Percentiles rank a stretch among this genome's conserved stretches.
phyloP scores from a whole-genome alignment of 2,329 filamentous ascomycete genomes.

The Aspergillus sp. region DNA sequence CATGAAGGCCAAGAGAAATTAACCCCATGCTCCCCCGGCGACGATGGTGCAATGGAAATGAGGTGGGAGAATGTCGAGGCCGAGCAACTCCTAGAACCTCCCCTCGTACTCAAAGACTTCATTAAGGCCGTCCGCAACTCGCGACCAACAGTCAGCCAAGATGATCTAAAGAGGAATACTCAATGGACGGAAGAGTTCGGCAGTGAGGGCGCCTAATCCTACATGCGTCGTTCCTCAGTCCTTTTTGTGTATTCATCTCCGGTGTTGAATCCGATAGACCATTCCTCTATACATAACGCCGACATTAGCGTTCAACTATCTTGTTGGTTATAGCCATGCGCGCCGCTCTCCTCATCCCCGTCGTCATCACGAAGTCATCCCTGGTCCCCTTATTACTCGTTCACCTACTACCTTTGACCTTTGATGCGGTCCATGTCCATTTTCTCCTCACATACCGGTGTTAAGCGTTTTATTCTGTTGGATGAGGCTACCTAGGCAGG shows the following conservation, averaged over 20 bases:
- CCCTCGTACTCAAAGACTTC: slow-evolving; percentile 87
- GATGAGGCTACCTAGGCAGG: slow-evolving; percentile 24
- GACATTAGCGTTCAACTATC: neutral
- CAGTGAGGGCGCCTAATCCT: slow-evolving; percentile 70
- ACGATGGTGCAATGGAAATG: slow-evolving; percentile 84
- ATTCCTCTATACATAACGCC: neutral
- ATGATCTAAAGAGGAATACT: slow-evolving; percentile 78
- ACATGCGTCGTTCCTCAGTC: neutral
- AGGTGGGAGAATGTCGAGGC: slow-evolving; percentile 84
- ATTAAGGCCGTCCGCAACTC: slow-evolving; percentile 85
- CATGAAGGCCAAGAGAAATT: slow-evolving; percentile 60
- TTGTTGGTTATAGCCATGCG: neutral
- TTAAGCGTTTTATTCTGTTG: slow-evolving; percentile 29
- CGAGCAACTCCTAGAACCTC: slow-evolving; percentile 81
- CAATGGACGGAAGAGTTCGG: slow-evolving; percentile 98
- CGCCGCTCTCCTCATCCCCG: neutral
- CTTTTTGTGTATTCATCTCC: neutral
- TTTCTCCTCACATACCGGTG: slow-evolving; percentile 19
- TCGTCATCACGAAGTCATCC: too few species aligned
- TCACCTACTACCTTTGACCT: too few species aligned
- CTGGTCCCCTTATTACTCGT: too few species aligned
- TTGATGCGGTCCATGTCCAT: neutral
- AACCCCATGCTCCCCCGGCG: slow-evolving; percentile 93
- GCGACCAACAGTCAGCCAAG: slow-evolving; percentile 83
- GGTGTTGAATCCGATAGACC: slow-evolving; percentile 9